Evolutionary conservation across 768 basidiomycete species (phyloP).

Genomic region (Trametes cinnabarina): DNA sequence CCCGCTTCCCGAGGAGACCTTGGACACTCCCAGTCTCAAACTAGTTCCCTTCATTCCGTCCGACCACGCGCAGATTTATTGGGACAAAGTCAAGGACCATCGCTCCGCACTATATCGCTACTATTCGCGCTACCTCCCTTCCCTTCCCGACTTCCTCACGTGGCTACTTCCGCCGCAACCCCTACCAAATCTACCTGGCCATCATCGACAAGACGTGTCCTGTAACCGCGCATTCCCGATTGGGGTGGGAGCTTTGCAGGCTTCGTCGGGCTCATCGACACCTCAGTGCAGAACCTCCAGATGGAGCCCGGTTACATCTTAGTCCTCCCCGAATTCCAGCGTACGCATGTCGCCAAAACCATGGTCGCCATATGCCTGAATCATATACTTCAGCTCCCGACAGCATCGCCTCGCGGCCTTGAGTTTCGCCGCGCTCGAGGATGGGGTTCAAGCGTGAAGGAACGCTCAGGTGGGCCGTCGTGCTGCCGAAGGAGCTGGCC

Average conservation of each 20-base stretch:
- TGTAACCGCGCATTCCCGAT: slow-evolving; percentile 27
- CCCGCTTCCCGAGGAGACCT: slow-evolving; percentile 31
- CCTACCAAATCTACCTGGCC: slow-evolving; percentile 32
- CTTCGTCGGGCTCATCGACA: slow-evolving; percentile 36
- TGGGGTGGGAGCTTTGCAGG: slow-evolving; percentile 40
- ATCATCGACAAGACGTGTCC: slow-evolving; percentile 40
- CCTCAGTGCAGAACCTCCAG: slow-evolving; percentile 29
- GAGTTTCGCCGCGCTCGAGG: slow-evolving; percentile 47
- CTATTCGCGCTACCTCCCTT: slow-evolving; percentile 30
- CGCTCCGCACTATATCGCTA: slow-evolving; percentile 32
- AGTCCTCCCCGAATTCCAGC: slow-evolving; percentile 39
- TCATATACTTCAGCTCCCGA: slow-evolving; percentile 26
- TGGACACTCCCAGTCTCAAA: slow-evolving; percentile 38
- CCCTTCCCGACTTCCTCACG: slow-evolving; percentile 23
- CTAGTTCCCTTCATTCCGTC: slow-evolving; percentile 41
- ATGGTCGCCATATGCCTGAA: slow-evolving; percentile 35
- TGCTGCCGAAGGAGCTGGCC: slow-evolving; percentile 29
- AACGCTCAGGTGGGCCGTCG: slow-evolving; percentile 36
- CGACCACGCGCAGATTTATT: slow-evolving; percentile 34
- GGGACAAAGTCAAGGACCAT: slow-evolving; percentile 24
- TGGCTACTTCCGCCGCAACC: slow-evolving; percentile 13
- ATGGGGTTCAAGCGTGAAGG: slow-evolving; percentile 50
- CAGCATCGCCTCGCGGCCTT: slow-evolving; percentile 30
- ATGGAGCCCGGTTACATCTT: slow-evolving; percentile 41
- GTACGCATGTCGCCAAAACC: slow-evolving; percentile 44